These are phyloP conservation scores for Prosopis cineraria DNA, from an alignment of 306 rosid genomes.

Conservation along the genomic window DNA sequence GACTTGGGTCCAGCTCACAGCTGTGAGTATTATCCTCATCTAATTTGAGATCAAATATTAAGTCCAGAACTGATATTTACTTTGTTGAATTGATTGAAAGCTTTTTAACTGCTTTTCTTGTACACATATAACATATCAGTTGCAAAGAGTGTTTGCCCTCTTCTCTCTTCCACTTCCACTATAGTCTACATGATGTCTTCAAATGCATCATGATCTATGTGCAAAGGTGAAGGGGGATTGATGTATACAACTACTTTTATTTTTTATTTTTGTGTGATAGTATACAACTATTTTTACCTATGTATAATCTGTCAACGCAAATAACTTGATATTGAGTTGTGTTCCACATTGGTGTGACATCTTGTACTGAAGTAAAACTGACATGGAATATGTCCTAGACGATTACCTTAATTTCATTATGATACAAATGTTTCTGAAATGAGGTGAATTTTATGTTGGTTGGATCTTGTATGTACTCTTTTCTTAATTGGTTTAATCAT, in stretches of 20 bases:
- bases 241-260: no score
- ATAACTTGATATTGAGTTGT: slow-evolving; percentile 5
- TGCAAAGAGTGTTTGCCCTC: background rate
- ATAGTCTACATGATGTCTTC: slow-evolving; percentile 1
- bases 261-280: no score
- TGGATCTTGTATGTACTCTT: slow-evolving; percentile 20
- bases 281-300: background rate
- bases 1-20: slow-evolving; percentile 74
- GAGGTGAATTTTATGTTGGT: slow-evolving; percentile 4
- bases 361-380: slow-evolving; percentile 2
- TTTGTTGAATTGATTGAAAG: slow-evolving; percentile 10
- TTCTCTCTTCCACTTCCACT: background rate
- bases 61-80: slow-evolving; percentile 24
- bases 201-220: slow-evolving; percentile 11
- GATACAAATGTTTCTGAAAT: slow-evolving; percentile 11
- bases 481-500: background rate
- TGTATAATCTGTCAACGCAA: background rate
- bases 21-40: slow-evolving; percentile 56
- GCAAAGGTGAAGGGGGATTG: slow-evolving; percentile 16
- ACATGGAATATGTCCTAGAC: background rate
- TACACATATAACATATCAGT: background rate
- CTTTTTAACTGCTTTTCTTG: background rate
- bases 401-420: background rate
- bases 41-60: slow-evolving; percentile 22
- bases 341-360: background rate